Base-by-base conservation (phyloP, 768 basidiomycete genomes). In the Rhodocollybia butyracea region DNA sequence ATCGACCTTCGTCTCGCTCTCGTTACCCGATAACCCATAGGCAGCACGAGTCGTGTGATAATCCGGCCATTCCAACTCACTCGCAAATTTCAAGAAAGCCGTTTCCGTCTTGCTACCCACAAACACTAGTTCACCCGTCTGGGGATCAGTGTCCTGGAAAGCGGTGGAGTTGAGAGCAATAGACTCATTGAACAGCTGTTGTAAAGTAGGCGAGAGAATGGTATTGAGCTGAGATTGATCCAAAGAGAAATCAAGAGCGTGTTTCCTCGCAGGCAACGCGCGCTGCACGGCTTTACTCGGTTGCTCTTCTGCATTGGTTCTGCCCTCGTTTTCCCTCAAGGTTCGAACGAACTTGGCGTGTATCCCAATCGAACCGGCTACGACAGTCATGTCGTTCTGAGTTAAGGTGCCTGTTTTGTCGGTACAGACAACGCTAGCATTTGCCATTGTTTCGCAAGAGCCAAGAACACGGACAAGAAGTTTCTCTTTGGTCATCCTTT, bases 371-470 rank as follows among this genome's bases (percentile, higher is more conserved):
- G 94, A 94, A 36, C 95, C 95, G 21, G 96, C 95, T 48, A 99
- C 97, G 60, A 98, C 91, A 10, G 88, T 85, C 97, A 99, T 99
- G 61, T 74, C 75, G 73, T 98, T 98, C 66, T 92, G 88, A 0
- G 97, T 99, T 22, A 99, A 85, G 8, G 96, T 98, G 34, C 96
- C 96, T 2, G 94, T 96, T 75, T 96, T 95, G 78, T 95, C 94
- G 13, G 94, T 95, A 72, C 93, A 94, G 3, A 98, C 83, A 56
- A 98, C 94, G 21, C 90, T 95, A 4, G 96, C 91, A 63, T 98
- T 98, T 21, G 91, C 96, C 96, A 98, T 98, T 0, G 94, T 98
- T 73, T 99, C 97, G 70, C 96, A 98, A 12, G 94, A 94, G 6
- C 91, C 91, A 31, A 99, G 83, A 4, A 98, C 91, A 53, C 96